A percentile compares a stretch with the other conserved stretches of the same genome.
Evolutionary conservation across 2,329 filamentous ascomycete species (phyloP).

Genomic region (Colletotrichum echinochloae): DNA sequence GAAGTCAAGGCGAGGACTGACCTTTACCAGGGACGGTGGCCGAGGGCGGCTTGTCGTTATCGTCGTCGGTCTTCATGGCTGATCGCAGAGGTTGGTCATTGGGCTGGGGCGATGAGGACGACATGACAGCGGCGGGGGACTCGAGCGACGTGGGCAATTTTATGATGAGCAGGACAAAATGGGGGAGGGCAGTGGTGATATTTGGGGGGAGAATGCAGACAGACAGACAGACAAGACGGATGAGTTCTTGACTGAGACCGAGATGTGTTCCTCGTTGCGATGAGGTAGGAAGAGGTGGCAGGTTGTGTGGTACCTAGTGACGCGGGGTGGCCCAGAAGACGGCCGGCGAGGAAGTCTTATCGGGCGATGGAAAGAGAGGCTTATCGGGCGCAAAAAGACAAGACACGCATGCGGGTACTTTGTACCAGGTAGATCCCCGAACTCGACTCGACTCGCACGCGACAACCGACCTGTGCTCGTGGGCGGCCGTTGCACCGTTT

Average conservation of each 20-base stretch:
- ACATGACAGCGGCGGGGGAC: constrained; percentile 33
- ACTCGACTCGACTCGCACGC: no score
- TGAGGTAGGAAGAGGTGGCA: constrained; percentile 34
- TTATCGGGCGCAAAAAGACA: no score
- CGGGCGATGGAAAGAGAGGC: no score
- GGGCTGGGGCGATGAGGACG: constrained; percentile 33
- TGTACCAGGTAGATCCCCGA: no score
- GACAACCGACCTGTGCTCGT: no score
- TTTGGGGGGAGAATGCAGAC: constrained; percentile 5
- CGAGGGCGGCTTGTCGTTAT: constrained; percentile 52
- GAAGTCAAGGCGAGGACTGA: constrained; percentile 47
- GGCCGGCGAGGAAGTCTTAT: constrained; percentile 28
- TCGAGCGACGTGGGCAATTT: not conserved
- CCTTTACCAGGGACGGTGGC: constrained; percentile 57
- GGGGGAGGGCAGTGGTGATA: not conserved
- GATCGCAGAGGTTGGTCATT: constrained; percentile 52
- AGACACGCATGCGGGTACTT: no score
- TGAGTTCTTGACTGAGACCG: not conserved
- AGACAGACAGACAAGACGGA: not conserved
- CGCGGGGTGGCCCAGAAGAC: not conserved
- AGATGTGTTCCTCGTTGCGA: constrained; percentile 5
- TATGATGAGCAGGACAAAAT: not conserved
- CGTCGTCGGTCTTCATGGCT: constrained; percentile 59
- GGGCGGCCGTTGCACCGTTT: constrained; percentile 25
- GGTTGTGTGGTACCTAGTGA: constrained; percentile 33